Evolutionary conservation across 2,329 filamentous ascomycete genomes (phyloP).

Genomic region (Aureobasidium sp.): DNA sequence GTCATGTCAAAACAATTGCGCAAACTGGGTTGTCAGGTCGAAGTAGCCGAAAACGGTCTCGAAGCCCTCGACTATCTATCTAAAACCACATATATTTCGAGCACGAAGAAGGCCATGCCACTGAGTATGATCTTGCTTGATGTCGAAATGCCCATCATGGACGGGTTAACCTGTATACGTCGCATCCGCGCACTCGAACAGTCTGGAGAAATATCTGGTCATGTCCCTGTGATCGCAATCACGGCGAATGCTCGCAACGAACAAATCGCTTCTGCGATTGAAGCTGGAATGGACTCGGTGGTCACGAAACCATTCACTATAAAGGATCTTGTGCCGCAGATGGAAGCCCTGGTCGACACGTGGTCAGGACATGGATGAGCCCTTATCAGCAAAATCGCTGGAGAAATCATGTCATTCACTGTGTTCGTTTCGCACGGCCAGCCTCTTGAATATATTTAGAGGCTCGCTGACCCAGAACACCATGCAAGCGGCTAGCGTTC

Average conservation of each 20-base stretch:
- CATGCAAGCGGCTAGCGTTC: background rate
- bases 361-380: conserved; percentile 1
- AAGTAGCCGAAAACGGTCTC: conserved; percentile 31
- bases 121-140: conserved; percentile 62
- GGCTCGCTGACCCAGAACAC: background rate
- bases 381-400: background rate
- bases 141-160: conserved; percentile 77
- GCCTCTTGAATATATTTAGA: background rate
- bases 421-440: background rate
- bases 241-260: conserved; percentile 70
- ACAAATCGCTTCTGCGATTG: conserved; percentile 62
- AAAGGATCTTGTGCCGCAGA: conserved; percentile 28
- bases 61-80: conserved; percentile 30
- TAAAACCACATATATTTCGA: conserved; percentile 16
- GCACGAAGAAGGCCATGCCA: background rate
- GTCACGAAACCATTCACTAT: conserved; percentile 30
- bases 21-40: conserved; percentile 28
- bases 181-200: conserved; percentile 62
- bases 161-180: conserved; percentile 64
- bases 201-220: conserved; percentile 51
- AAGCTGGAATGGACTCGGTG: conserved; percentile 53
- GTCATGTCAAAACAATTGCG: conserved; percentile 33
- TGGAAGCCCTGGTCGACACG: conserved; percentile 23
- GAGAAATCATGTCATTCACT: background rate
- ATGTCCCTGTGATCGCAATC: conserved; percentile 67